phyloP scores from a whole-genome alignment of 176 grass and related monocot genomes.

The Phyllostachys edulis region DNA sequence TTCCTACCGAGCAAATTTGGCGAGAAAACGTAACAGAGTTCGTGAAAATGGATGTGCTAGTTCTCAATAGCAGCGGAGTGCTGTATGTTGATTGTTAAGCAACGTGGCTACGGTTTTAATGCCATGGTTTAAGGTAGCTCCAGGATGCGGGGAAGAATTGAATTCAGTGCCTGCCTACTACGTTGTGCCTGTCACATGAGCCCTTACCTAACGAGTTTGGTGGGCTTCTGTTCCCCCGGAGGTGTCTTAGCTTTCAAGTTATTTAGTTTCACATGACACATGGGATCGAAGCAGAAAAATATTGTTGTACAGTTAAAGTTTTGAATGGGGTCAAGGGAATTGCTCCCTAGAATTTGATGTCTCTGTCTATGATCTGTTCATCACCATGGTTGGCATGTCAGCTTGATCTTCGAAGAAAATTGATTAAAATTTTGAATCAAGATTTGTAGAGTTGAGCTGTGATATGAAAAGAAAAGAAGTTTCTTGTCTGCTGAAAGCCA shows the following conservation, averaged over 20 bases:
- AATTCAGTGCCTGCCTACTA: neutral
- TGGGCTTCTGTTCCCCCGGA: neutral
- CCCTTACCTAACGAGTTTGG: conserved; percentile 8
- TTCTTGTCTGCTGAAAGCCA: neutral
- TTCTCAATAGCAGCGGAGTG: neutral
- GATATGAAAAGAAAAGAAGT: neutral
- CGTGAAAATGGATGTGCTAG: neutral
- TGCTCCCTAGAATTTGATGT: neutral
- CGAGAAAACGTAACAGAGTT: neutral
- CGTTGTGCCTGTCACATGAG: neutral
- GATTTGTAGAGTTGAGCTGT: neutral
- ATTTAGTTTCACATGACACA: neutral
- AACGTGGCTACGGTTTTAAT: neutral
- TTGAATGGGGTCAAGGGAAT: neutral
- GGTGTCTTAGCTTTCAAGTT: neutral
- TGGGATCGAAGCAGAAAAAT: neutral
- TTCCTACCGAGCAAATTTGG: neutral
- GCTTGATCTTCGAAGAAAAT: neutral
- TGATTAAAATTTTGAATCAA: neutral
- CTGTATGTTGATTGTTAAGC: neutral
- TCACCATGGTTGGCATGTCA: neutral
- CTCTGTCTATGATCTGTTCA: neutral
- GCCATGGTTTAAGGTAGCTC: conserved; percentile 28
- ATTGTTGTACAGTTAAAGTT: neutral
- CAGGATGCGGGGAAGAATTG: neutral